Base-by-base conservation (phyloP, 176 grass and related monocot genomes). In the Panicum miliaceum region DNA sequence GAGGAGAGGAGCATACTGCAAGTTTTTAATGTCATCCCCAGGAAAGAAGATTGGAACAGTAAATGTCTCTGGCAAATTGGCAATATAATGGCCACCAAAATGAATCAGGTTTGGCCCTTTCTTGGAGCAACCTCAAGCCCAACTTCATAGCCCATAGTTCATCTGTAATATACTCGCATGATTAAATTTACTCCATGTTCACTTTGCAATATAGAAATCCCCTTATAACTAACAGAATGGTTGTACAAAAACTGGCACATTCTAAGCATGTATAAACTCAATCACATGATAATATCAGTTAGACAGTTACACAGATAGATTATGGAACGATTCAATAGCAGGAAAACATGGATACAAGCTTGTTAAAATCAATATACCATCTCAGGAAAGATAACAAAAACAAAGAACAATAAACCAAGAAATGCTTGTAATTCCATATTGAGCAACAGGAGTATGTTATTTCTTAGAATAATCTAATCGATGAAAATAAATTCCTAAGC, bases 51-150 rank as follows among this genome's bases (percentile, higher is more conserved):
- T 95, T 56, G 93, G 89, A 51, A 93, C 56, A 0, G 72, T 90
- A 83, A 92, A 95, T 35, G 91, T 70, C 87, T 98, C 89, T 20
- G 93, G 93, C 37, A 98, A 91, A 86, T 94, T 98, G 45, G 91
- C 90, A 32, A 94, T 94, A 68, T 98, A 98, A 98, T 20, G 93
- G 93, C 96, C 96, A 98, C 96, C 93, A 98, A 82, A 90, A 95
- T 18, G 96, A 92, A 67, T 86, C 85, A 8, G 43, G 58, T 23
- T 70, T 90, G 54, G 96, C 93, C 64, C 89, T 89, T 87, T 95
- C 96, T 79, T 98, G 96, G 81, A 98, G 96, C 86, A 98, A 83
- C 54, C 89, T 95, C 89, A 98, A 89, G 77, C 96, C 96, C 56
- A 95, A 72, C 77, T 77, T 95, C 96, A 95, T 94, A 77, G 93